Base-by-base conservation (phyloP, 108 stramenopile species). In the Pseudonitzschia pungens region DNA sequence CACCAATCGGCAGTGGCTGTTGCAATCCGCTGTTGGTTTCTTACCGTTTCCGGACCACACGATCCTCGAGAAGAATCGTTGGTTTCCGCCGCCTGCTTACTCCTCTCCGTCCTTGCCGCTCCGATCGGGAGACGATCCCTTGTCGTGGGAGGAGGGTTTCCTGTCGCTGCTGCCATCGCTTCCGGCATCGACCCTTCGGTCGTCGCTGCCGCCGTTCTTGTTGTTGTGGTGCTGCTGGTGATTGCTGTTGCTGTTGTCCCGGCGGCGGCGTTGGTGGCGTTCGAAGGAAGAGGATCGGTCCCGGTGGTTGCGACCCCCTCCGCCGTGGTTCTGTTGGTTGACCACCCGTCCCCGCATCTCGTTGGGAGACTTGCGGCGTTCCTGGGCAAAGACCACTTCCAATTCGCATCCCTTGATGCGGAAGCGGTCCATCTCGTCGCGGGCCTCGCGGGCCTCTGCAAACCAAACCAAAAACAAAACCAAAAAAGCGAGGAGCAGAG, bases 301-400 rank as follows among this genome's bases (percentile, higher is more conserved):
- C 10, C 67, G 56, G n/a, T 11, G 27, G 22, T 43, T 33, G 2
- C 45, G 27, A 18, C 65, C 60, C 15, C 62, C 69, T 18, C 70
- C 76, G 28, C 55, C 73, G 40, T 41, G 42, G 31, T 54, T 57
- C 53, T 52, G 36, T 65, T 50, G 51, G 63, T 51, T 51, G 48
- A 48, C 76, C 40, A 43, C 76, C 31, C 90, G 76, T 16, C 86
- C 88, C 58, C 87, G 76, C 93, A 95, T 95, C 76, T 95, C 90
- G 69, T 80, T 81, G 27, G 93, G 91, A 24, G 89, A 92, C 84
- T 95, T 95, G 62, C 93, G 82, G 58, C 89, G 88, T 70, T 95
- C 93, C 72, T 95, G 93, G 0, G 93, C 93, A 83, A 89, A 95
- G 20, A 95, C 91, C 7, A 95, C 93, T 77, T 95, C 93, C 44